Conservation (phyloP, 371 early-diverging fungal genomes). For the Fennellomyces sp. region DNA sequence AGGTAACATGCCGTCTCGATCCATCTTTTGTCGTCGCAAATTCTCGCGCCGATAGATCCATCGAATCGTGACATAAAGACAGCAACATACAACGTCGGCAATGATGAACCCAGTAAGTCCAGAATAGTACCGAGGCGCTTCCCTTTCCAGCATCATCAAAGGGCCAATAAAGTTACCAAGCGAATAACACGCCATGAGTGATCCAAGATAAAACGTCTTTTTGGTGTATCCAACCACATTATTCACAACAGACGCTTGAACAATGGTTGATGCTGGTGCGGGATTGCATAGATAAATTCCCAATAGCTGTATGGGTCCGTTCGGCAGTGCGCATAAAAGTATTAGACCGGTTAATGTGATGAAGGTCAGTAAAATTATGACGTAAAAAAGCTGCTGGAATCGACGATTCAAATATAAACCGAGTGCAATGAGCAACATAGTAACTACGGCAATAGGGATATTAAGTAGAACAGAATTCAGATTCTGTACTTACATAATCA, state of each 20-base stretch:
- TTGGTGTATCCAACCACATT: conserved; percentile 10
- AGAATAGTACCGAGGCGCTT: conserved; percentile 17
- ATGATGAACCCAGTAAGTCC: conserved; percentile 26
- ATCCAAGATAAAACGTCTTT: conserved; percentile 1
- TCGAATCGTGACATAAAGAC: conserved; percentile 20
- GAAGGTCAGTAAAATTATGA: conserved; percentile 4
- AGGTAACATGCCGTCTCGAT: not conserved
- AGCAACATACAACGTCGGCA: conserved; percentile 13
- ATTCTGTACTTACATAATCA: not conserved
- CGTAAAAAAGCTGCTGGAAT: not conserved
- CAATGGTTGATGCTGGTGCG: not conserved
- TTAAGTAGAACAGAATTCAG: not conserved
- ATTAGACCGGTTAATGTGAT: conserved; percentile 10
- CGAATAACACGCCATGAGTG: not conserved
- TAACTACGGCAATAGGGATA: not conserved
- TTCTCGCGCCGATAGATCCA: conserved; percentile 19
- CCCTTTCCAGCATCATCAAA: conserved; percentile 4
- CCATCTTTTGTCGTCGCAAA: conserved; percentile 7
- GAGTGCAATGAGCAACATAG: not conserved
- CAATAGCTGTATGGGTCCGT: not conserved
- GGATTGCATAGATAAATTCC: conserved; percentile 1
- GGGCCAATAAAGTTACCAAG: conserved; percentile 15
- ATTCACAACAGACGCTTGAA: not conserved
- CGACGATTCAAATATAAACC: not conserved
- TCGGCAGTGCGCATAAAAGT: conserved; percentile 7